phyloP scores from a whole-genome alignment of 176 grass and related monocot species.

The Coix lacrymajobi region DNA sequence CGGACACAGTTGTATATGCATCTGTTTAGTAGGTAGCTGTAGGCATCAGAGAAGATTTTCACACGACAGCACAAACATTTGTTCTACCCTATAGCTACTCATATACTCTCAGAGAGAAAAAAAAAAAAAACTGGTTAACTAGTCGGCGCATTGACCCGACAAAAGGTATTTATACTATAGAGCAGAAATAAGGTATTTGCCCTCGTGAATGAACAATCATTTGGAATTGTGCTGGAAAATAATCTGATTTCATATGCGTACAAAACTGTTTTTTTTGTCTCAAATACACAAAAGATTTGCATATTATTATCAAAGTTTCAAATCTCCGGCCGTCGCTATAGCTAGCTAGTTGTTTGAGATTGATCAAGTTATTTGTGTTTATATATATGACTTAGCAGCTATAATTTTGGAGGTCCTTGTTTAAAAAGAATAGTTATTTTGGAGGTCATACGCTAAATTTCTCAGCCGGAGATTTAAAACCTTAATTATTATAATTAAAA shows the following conservation, averaged over 20 bases:
- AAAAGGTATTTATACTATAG: neutral
- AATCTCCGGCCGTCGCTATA: too few species aligned
- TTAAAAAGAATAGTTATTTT: too few species aligned
- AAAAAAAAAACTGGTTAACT: neutral
- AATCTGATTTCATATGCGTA: neutral
- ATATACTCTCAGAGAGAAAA: neutral
- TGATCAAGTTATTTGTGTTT: too few species aligned
- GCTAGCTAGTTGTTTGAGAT: too few species aligned
- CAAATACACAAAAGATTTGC: too few species aligned
- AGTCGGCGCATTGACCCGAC: neutral
- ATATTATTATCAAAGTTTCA: too few species aligned
- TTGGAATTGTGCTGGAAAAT: neutral
- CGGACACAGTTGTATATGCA: constrained; percentile 5
- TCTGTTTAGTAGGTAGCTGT: constrained; percentile 25
- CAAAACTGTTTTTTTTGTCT: too few species aligned
- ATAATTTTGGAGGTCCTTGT: too few species aligned
- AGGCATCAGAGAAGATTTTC: constrained; percentile 20
- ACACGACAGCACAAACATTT: neutral
- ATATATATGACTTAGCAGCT: too few species aligned
- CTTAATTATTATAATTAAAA: too few species aligned
- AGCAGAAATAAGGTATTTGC: neutral
- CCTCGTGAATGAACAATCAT: neutral
- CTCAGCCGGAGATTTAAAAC: too few species aligned
- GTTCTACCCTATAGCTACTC: neutral
- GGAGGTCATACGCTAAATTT: too few species aligned